These are phyloP conservation scores for Colletotrichum salicis DNA, from an alignment of 2,329 filamentous ascomycete species.

Conservation along the genomic window DNA sequence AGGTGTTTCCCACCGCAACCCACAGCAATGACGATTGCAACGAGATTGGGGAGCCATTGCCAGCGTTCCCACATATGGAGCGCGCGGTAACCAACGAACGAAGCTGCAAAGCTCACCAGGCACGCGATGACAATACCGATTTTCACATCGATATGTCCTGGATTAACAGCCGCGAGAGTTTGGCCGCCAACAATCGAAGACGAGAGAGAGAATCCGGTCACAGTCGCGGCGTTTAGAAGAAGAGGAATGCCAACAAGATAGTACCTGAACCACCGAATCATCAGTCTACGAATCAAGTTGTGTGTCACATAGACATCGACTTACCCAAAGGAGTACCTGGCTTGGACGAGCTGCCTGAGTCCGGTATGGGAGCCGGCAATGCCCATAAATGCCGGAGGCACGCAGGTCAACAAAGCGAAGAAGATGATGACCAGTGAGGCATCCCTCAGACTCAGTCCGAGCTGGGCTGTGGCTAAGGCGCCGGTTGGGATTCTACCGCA, in stretches of 20 bases:
- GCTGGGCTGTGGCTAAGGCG: constrained; percentile 65
- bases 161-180: constrained; percentile 59
- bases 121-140: constrained; percentile 68
- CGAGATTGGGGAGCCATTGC: constrained; percentile 66
- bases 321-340: constrained; percentile 69
- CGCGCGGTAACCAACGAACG: constrained; percentile 64
- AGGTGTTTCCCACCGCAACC: constrained; percentile 64
- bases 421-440: constrained; percentile 68
- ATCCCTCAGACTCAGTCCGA: constrained; percentile 65
- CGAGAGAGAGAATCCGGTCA: constrained; percentile 68
- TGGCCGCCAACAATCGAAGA: constrained; percentile 67
- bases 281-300: neutral
- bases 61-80: constrained; percentile 66
- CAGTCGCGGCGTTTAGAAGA: constrained; percentile 65
- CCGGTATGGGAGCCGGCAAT: constrained; percentile 66
- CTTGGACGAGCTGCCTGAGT: constrained; percentile 69
- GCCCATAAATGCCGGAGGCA: constrained; percentile 66
- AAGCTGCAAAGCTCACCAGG: constrained; percentile 62
- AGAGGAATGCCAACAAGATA: constrained; percentile 63
- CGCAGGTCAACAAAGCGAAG: constrained; percentile 64
- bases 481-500: constrained; percentile 63
- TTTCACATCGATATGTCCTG: constrained; percentile 57
- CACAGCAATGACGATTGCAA: constrained; percentile 61
- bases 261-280: constrained; percentile 42
- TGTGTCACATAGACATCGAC: constrained; percentile 10